These are phyloP conservation scores for Trichoderma hamatum DNA, from an alignment of 2,329 filamentous ascomycete genomes.

Conservation along the genomic window DNA sequence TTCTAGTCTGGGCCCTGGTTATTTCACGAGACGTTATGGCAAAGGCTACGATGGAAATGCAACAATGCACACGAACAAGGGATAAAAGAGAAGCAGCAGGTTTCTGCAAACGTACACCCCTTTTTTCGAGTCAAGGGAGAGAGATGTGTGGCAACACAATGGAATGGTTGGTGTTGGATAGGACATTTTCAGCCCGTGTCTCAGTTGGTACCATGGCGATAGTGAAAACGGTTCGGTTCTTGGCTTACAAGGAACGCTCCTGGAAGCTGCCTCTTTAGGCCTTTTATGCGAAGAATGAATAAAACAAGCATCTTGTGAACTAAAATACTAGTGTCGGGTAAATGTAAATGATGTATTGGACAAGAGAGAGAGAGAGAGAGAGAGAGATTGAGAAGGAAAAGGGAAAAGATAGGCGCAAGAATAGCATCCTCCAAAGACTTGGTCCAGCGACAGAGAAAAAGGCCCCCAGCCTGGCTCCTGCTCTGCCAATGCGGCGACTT, in stretches of 20 bases:
- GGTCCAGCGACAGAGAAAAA: background rate
- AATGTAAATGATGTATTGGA: background rate
- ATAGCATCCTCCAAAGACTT: background rate
- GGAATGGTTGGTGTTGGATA: background rate
- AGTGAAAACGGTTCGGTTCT: background rate
- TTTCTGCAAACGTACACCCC: background rate
- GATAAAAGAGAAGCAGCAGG: background rate
- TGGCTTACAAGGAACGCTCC: background rate
- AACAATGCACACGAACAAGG: background rate
- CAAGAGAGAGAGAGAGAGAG: background rate
- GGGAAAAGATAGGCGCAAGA: background rate
- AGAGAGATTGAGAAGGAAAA: background rate
- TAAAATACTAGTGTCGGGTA: background rate
- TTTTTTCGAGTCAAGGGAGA: background rate
- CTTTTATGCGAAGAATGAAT: background rate
- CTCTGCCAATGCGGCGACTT: background rate
- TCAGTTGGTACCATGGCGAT: background rate
- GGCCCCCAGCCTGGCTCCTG: background rate
- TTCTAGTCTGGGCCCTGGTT: background rate
- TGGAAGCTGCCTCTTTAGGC: background rate
- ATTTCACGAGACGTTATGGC: background rate
- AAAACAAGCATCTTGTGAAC: background rate
- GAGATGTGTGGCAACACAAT: background rate
- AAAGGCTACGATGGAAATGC: background rate
- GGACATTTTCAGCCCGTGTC: background rate